Base-by-base conservation (phyloP, 2,329 filamentous ascomycete species). In the Exophiala mesophila region DNA sequence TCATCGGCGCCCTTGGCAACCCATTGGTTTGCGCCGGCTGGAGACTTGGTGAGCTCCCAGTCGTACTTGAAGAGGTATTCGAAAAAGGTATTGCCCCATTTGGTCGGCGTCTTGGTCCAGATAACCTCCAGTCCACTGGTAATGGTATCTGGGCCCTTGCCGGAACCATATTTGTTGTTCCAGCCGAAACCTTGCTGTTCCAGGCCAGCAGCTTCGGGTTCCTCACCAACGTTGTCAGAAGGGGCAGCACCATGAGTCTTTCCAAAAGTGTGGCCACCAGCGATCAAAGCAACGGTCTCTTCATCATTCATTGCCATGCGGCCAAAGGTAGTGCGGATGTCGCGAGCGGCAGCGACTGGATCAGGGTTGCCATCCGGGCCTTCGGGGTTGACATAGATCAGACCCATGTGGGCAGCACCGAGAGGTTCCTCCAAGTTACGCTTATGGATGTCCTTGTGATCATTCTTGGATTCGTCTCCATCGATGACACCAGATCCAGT, bases 221-320 rank as follows among this genome's bases (percentile, higher is more conserved):
- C 85, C 13, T 70, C 64, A 41, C 81, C 82, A 36, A 87, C 73
- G 55, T 86, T 74, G 50, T 76, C 73, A 13, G 73, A 66, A 12
- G 78, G 68, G 43, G 67, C 83, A 21, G 85, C 84, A 55, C 85
- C 85, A 64, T 89, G 85, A 0, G 83, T 86, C 76, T 89, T 89
- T 57, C 85, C 85, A 55, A 89, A 86, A 18, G 78, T 74, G 71
- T 89, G 85, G 28, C 85, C 85, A 59, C 85, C 85, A 28, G 81
- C 81, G 59, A 89, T 88, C 33, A 89, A 69, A 10, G 85, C 84
- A 40, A 85, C 84, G 0, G 85, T 89, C 71, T 89, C 85, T 65
- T 85, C 80, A 59, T 88, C 83, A 59, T 85, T 79, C 85, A 89
- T 88, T 49, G 80, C 84, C 84, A 89, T 88, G 62, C 83, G 83